These are phyloP conservation scores for Tricholoma terreum DNA, from an alignment of 768 basidiomycete genomes.

Conservation along the genomic window DNA sequence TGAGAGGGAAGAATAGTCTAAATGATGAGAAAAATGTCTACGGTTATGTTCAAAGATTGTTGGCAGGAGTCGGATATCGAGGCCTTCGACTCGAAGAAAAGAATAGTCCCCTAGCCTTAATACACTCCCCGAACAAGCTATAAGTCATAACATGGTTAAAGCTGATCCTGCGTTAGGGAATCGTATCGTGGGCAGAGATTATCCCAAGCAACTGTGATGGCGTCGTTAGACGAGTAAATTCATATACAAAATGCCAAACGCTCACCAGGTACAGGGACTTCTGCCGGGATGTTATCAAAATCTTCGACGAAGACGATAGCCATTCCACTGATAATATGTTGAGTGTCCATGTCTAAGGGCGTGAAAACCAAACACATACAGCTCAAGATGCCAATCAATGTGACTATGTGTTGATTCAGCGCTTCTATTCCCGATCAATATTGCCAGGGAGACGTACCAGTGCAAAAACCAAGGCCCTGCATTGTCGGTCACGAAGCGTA, in stretches of 20 bases:
- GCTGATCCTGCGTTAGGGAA: constrained; percentile 3
- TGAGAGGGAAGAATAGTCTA: too few species aligned
- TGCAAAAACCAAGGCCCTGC: constrained; percentile 11
- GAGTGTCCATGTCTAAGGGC: too few species aligned
- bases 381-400: background rate
- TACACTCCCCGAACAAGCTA: too few species aligned
- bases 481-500: constrained; percentile 39
- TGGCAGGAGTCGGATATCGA: too few species aligned
- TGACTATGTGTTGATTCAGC: background rate
- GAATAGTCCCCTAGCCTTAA: too few species aligned
- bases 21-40: too few species aligned
- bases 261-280: constrained; percentile 20
- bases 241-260: too few species aligned
- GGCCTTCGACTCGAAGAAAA: too few species aligned
- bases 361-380: background rate
- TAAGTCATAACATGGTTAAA: too few species aligned
- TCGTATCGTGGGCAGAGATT: constrained; percentile 31
- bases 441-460: constrained; percentile 12
- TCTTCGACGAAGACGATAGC: constrained; percentile 35
- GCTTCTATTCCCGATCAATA: too few species aligned
- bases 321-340: constrained; percentile 10
- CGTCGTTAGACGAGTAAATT: too few species aligned
- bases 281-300: constrained; percentile 12
- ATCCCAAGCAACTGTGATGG: constrained; percentile 26
- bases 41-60: too few species aligned